Conservation (phyloP, 2,329 filamentous ascomycete species). For the Aspergillus glaucus region DNA sequence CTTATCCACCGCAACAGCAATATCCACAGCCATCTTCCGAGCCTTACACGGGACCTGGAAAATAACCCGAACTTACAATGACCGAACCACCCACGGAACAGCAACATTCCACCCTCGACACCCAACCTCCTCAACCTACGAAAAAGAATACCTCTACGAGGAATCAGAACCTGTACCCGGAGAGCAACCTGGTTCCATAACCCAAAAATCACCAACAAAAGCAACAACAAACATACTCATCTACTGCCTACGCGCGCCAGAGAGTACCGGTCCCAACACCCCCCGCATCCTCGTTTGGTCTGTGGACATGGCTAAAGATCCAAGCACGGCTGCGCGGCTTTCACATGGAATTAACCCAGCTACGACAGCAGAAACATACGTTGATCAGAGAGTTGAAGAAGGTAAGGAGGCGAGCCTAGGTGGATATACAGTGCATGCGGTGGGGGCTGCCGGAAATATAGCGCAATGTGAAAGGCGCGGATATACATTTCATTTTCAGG, state of each 20-base stretch:
- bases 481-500: conserved; percentile 22
- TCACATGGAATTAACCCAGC: conserved; percentile 6
- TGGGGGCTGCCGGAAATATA: not conserved
- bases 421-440: conserved; percentile 12
- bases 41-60: conserved; percentile 66
- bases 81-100: conserved; percentile 49
- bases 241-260: conserved; percentile 8
- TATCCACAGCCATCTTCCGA: conserved; percentile 60
- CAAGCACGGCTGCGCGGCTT: conserved; percentile 1
- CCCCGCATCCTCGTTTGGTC: conserved; percentile 13
- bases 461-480: not conserved
- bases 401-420: conserved; percentile 1
- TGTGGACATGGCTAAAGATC: conserved; percentile 1
- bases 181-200: conserved; percentile 8
- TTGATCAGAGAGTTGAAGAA: not conserved
- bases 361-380: not conserved
- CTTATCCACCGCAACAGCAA: conserved; percentile 37
- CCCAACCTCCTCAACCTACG: conserved; percentile 42
- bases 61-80: conserved; percentile 45
- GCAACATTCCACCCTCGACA: conserved; percentile 59
- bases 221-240: not conserved
- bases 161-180: conserved; percentile 8
- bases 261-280: not conserved
- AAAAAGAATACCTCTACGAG: conserved; percentile 30
- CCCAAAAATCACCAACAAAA: not conserved